Evolutionary conservation across 192 early-diverging fungal genomes (phyloP).

Genomic region (Mortierella hygrophila): DNA sequence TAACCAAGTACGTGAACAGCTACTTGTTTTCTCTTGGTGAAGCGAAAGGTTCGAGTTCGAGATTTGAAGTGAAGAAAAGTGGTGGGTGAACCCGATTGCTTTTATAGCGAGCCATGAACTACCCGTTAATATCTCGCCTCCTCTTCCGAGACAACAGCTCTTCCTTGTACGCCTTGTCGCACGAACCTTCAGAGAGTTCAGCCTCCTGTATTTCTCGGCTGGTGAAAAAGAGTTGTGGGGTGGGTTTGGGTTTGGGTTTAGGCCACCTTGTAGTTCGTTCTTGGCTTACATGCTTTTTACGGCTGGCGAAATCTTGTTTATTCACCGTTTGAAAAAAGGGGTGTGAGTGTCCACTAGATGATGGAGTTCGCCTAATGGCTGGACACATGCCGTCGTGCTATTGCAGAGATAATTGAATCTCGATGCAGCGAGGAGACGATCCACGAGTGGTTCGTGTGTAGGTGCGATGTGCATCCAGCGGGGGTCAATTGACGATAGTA

Average conservation of each 20-base stretch:
- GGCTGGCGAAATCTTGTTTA: not conserved
- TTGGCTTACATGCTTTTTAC: not conserved
- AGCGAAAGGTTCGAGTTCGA: constrained; percentile 1
- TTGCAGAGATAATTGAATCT: not conserved
- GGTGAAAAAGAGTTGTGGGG: constrained; percentile 1
- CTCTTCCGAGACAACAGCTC: not conserved
- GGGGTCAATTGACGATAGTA: not conserved
- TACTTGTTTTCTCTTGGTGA: not conserved
- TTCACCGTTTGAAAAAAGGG: not conserved
- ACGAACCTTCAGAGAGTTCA: not conserved
- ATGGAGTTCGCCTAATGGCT: not conserved
- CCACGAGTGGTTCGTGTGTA: not conserved
- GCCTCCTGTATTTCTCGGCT: not conserved
- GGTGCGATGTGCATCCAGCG: not conserved
- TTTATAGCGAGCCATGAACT: not conserved
- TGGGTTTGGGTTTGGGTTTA: not conserved
- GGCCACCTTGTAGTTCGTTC: not conserved
- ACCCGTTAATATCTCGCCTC: not conserved
- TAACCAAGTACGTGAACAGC: not conserved
- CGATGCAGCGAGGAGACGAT: not conserved
- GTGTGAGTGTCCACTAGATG: not conserved
- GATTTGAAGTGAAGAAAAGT: not conserved
- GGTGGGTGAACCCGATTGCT: not conserved
- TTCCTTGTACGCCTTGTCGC: not conserved
- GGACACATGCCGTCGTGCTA: not conserved